Evolutionary conservation across 2,329 filamentous ascomycete species (phyloP).

Genomic region (Fusarium sp.): DNA sequence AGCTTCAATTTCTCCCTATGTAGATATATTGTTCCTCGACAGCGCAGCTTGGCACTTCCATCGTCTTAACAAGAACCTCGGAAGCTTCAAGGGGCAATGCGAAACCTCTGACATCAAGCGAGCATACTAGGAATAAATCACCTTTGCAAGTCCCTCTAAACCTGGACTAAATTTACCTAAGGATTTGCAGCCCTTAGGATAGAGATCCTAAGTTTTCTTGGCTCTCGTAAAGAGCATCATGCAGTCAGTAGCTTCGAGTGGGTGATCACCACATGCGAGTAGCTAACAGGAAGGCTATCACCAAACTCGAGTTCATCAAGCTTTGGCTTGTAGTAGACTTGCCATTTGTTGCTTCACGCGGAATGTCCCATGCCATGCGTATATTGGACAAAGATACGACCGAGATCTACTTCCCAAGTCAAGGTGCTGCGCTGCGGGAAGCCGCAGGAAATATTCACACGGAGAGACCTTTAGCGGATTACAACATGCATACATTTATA

Average conservation of each 20-base stretch:
- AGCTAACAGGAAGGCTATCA: background rate
- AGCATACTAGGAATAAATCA: background rate
- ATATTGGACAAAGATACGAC: background rate
- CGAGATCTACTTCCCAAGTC: background rate
- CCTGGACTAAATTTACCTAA: background rate
- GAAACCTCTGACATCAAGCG: background rate
- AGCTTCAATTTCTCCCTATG: accelerated
- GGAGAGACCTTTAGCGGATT: too few relatives aligned
- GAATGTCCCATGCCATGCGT: background rate
- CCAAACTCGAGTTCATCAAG: background rate
- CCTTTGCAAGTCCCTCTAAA: background rate
- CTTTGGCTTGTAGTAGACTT: background rate
- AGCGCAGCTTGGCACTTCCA: background rate
- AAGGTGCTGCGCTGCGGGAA: background rate
- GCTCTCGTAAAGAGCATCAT: background rate
- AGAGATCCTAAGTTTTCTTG: background rate
- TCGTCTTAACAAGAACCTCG: background rate
- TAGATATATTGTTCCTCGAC: accelerated
- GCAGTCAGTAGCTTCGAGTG: background rate
- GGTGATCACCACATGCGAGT: background rate
- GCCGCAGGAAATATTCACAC: background rate
- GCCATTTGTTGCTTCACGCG: accelerated
- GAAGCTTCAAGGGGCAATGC: too few relatives aligned
- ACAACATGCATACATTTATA: too few relatives aligned
- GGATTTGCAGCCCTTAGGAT: background rate